A percentile compares a stretch with the other conserved stretches of the same genome.
phyloP scores from a whole-genome alignment of 2,329 filamentous ascomycete species.

The Phyllosticta paracitricarpa region DNA sequence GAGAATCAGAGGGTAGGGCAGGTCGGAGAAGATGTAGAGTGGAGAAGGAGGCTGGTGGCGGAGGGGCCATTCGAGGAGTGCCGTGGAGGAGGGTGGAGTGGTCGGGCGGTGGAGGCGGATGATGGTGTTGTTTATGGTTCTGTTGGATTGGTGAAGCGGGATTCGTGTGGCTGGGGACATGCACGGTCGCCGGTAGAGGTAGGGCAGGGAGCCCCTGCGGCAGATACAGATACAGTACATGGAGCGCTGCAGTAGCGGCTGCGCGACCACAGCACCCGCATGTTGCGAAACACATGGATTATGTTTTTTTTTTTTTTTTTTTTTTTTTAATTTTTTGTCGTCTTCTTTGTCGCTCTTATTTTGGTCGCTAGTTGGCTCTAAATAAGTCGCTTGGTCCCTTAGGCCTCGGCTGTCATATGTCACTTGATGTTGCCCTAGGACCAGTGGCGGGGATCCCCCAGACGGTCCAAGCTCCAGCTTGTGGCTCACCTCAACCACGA shows the following conservation, averaged over 20 bases:
- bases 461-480: neutral
- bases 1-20: neutral
- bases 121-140: neutral
- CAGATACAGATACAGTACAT: neutral
- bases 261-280: neutral
- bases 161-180: neutral
- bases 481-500: neutral
- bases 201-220: too few relatives aligned
- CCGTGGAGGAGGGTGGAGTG: slow-evolving; percentile 2
- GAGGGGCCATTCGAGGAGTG: neutral
- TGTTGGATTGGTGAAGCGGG: neutral
- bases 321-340: neutral
- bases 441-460: neutral
- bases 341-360: neutral
- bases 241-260: neutral
- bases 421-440: neutral
- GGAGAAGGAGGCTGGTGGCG: slow-evolving; percentile 6
- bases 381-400: neutral
- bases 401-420: neutral
- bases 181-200: neutral
- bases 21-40: neutral
- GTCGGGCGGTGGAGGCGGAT: neutral
- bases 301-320: neutral
- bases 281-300: neutral
- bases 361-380: too few relatives aligned